Evolutionary conservation across 2,329 filamentous ascomycete species (phyloP), one percentile per base, ranked within the genome.

Genomic region (Colletotrichum truncatum): DNA sequence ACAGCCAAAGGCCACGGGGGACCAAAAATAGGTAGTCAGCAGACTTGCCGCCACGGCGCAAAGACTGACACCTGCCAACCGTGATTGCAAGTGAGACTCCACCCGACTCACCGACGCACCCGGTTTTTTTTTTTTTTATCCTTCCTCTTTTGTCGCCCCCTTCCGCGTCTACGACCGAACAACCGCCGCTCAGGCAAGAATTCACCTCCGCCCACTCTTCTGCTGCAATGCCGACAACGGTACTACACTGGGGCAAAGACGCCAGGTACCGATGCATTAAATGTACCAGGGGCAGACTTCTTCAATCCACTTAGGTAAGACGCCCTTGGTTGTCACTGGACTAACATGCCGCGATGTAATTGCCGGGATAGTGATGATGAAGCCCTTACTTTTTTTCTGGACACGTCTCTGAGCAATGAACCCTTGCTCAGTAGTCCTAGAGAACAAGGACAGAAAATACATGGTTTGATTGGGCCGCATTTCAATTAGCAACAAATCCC

Each of bases 1-100:
- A 53, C 36, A 52, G 28, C 32, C 34, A 41, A 48, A 21, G 28
- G 30, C 30, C 51, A 28, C 26, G 51, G 41, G 57, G 62, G 48
- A 39, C 41, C 56, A 64, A 49, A 56, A 62, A 34, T 51, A 62
- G 38, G 26, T 30, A 32, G 58, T 62, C 57, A 57, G 63, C 63
- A 66, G 57, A 52, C 48, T 38, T 64, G 32, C 62, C 55, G 48
- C 62, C 39, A 38, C 43, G 39, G 55, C 56, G 36, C 18, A n/a
- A 56, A 43, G 25, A 54, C 60, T 52, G 43, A 58, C 38, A 49
- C 28, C 43, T 52, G 45, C 61, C 61, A 46, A 58, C 32, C 18
- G 38, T 28, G 38, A 10, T 46, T 21, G 21, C 18, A 11, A 43
- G 39, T 48, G 23, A 30, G 23, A 48, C 51, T 48, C 39, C 58